Percentiles rank a stretch among this genome's conserved stretches.
phyloP scores from a whole-genome alignment of 2,329 filamentous ascomycete genomes.

The Calonectria pseudoturangicola region DNA sequence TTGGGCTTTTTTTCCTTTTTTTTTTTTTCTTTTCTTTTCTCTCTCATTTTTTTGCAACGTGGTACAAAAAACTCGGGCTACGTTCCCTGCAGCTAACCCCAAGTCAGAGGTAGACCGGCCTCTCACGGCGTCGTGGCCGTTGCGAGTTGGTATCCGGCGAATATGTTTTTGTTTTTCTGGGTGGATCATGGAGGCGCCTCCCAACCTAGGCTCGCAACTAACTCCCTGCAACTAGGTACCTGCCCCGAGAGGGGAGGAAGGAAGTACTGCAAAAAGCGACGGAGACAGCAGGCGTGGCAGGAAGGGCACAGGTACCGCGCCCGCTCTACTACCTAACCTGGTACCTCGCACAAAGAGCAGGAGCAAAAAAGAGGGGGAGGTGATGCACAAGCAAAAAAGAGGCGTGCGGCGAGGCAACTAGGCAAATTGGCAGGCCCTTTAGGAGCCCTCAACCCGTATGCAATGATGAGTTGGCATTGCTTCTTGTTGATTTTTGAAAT shows the following conservation, averaged over 20 bases:
- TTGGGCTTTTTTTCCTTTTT: conserved; percentile 11
- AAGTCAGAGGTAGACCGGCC: conserved; percentile 20
- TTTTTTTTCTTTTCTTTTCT: neutral
- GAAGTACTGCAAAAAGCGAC: conserved; percentile 27
- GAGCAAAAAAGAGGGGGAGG: conserved; percentile 34
- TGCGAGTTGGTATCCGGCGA: conserved; percentile 23
- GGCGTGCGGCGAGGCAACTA: conserved; percentile 50
- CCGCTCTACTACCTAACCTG: neutral
- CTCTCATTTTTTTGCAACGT: neutral
- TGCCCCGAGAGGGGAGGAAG: conserved; percentile 36
- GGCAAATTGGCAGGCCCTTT: conserved; percentile 47
- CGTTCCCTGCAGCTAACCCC: conserved; percentile 23
- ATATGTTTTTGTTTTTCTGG: conserved; percentile 27
- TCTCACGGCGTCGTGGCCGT: conserved; percentile 30
- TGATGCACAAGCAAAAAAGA: conserved; percentile 44
- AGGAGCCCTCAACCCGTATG: conserved; percentile 72
- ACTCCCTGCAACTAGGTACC: conserved; percentile 26
- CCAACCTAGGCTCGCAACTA: conserved; percentile 21
- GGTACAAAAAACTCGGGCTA: conserved; percentile 4
- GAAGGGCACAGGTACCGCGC: conserved; percentile 15
- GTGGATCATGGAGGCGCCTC: conserved; percentile 18
- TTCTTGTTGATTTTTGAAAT: conserved; percentile 71
- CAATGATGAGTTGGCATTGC: conserved; percentile 87
- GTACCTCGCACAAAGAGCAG: conserved; percentile 5
- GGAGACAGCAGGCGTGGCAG: conserved; percentile 43